phyloP scores from a whole-genome alignment of 163 green algal genomes.

The Scenedesmus sp. region DNA sequence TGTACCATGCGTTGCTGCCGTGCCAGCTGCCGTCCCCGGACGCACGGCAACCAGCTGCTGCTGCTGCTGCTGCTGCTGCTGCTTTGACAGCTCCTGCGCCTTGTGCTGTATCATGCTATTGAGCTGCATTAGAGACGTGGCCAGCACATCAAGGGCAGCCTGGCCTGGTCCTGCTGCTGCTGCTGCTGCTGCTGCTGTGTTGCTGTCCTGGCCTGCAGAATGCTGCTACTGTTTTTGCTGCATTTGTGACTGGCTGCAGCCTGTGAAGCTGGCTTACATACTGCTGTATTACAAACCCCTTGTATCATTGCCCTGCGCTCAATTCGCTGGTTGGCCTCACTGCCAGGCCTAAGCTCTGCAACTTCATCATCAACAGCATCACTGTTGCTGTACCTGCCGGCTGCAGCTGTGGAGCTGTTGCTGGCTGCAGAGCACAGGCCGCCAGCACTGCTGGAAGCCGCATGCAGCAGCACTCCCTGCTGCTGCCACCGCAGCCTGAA shows the following conservation, averaged over 20 bases:
- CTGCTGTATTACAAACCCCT: not conserved
- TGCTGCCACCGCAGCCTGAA: not conserved
- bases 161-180: not conserved
- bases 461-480: no score
- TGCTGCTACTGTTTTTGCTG: not conserved
- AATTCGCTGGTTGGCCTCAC: not conserved
- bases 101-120: conserved; percentile 26
- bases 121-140: conserved; percentile 27
- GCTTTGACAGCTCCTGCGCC: not conserved
- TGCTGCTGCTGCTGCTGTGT: not conserved
- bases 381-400: conserved; percentile 5
- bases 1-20: not conserved
- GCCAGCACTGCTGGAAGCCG: no score
- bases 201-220: not conserved
- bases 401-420: not conserved
- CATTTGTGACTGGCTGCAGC: not conserved
- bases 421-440: not conserved
- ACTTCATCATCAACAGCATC: not conserved
- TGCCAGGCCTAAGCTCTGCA: not conserved
- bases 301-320: not conserved
- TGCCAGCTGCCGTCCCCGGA: not conserved
- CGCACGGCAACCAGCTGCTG: not conserved
- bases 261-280: not conserved
- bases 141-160: conserved; percentile 19
- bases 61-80: conserved; percentile 12